These are phyloP conservation scores for Aspergillus texensis DNA, from an alignment of 2,329 filamentous ascomycete species.

Conservation along the genomic window DNA sequence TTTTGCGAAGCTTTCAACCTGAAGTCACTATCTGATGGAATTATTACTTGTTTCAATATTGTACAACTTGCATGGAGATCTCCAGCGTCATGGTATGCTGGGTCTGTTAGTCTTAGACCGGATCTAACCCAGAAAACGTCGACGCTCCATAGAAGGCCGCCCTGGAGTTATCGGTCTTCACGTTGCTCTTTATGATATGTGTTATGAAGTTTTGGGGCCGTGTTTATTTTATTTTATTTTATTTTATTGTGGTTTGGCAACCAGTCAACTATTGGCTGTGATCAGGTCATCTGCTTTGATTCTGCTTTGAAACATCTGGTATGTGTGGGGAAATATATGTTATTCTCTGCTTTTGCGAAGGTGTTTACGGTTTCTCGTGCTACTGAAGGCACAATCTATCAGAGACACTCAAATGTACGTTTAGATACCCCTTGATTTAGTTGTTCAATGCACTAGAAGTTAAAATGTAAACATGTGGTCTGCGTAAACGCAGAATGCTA, in stretches of 20 bases:
- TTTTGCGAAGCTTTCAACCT: conserved; percentile 65
- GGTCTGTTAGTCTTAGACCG: background rate
- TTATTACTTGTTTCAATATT: conserved; percentile 6
- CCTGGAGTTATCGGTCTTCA: conserved; percentile 2
- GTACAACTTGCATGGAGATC: conserved; percentile 10
- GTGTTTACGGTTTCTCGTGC: background rate
- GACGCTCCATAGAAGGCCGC: background rate
- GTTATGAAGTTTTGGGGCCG: conserved; percentile 4
- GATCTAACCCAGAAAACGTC: background rate
- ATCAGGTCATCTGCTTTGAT: background rate
- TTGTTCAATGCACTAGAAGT: background rate
- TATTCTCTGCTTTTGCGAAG: background rate
- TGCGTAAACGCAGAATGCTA: too few relatives aligned
- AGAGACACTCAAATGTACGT: conserved; percentile 28
- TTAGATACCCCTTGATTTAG: conserved; percentile 37
- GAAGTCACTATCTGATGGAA: conserved; percentile 6
- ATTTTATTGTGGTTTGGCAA: background rate
- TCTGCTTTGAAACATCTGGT: background rate
- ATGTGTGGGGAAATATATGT: background rate
- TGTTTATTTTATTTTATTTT: conserved; percentile 5
- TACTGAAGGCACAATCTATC: background rate
- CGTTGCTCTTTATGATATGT: conserved; percentile 10
- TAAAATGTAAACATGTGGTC: background rate
- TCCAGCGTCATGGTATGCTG: background rate
- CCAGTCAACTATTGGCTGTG: background rate